Base-by-base conservation (phyloP, 805 yeast species). In the Wickerhamomyces alni region DNA sequence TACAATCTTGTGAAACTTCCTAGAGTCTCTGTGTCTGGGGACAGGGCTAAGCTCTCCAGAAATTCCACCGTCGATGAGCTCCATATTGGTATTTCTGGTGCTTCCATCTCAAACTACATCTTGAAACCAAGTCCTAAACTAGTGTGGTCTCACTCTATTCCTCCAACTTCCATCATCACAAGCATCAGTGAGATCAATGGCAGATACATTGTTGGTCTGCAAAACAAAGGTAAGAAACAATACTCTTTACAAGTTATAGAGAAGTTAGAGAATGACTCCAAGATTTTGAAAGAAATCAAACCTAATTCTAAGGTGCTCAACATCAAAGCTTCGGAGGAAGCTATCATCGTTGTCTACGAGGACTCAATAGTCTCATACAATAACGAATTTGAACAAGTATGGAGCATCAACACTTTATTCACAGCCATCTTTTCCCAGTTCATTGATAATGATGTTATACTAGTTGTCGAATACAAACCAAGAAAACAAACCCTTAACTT, bases 41-140 rank as follows among this genome's bases (percentile, higher is more conserved):
- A 47, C 27, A 47, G 54, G 22, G 47, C 45, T 7, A 38, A 36
- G 16, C 38, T 50, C 11, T 22, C 46, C 2, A 32, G 38, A 17
- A 37, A 41, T 5, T 45, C 47, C 27, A 43, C 42, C 22, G 35
- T 48, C 3, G 52, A 52, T 5, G 51, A 44, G 12, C 33, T 55
- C 1, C 45, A 46, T 41, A 43, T 55, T 29, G 59, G 58, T 37
- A 49, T 55, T 17, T 53, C 58, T 18, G 58, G 59, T 17, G 51
- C 58, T 5, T 50, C 58, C 12, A 45, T 55, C 31, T 51, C 57
- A 5, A 51, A 51, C 26, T 72, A 71, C 50, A 60, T 71, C 17
- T 59, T 73, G 37, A 69, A 62, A 40, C 80, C 80, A 30, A 65
- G 74, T 28, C 80, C 80, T 9, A 71, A 70, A 48, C 58, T 74